Base-by-base conservation (phyloP, 768 basidiomycete species). In the Omphalotus guepiniiformis region DNA sequence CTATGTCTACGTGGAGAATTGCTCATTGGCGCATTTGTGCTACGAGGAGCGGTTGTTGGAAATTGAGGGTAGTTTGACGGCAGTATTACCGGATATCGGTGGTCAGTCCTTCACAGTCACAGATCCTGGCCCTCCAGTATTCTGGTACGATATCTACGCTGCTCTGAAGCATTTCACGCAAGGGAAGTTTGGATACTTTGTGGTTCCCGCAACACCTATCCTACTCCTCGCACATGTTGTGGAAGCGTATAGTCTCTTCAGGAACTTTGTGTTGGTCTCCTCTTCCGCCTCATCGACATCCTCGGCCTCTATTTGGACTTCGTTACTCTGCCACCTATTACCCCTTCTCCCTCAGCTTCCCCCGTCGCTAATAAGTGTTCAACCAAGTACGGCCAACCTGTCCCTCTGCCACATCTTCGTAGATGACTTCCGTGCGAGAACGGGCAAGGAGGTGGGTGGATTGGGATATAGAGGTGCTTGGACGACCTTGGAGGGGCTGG, bases 1-100 rank as follows among this genome's bases (percentile, higher is more conserved):
- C n/a, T n/a, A n/a, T n/a, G n/a, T n/a, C n/a, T 68, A 67, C 54
- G 71, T 70, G 46, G 71, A 73, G 62, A 72, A 72, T 53, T 63
- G 58, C 52, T 63, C 69, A 6, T 54, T 67, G 11, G 68, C 69
- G 19, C 71, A 73, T 51, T 54, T 71, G 39, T 56, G 59, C 54
- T 72, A 70, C 53, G 71, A 73, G 56, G 56, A 57, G 42, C 63
- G 69, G 11, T 61, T 73, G 43, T 53, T 70, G 39, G 68, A 70
- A n/a, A n/a, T n/a, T n/a, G n/a, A n/a, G n/a, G n/a, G n/a, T n/a
- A n/a, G n/a, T n/a, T n/a, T n/a, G n/a, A n/a, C n/a, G n/a, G n/a
- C n/a, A n/a, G n/a, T n/a, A n/a, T n/a, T n/a, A n/a, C 60, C 67
- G 9, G 67, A 69, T 49, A 52, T 73, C 49, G 67, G 69, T 27